These are phyloP conservation scores for Crinitomyces ghanaensis DNA, from an alignment of 805 yeast genomes.

Conservation along the genomic window DNA sequence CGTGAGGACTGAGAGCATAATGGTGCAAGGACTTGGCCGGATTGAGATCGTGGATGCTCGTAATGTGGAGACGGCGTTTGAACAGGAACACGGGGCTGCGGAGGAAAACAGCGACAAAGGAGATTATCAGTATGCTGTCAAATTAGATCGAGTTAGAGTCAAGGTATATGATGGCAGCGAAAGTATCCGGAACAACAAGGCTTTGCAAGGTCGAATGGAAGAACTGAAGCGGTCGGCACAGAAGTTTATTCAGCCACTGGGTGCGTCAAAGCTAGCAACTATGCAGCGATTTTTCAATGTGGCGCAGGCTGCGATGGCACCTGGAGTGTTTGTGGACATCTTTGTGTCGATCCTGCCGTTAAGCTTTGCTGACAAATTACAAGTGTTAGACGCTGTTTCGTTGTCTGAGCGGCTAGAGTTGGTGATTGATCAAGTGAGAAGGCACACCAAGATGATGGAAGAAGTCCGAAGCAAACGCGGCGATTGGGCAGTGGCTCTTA, in stretches of 20 bases:
- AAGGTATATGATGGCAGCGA: slow-evolving; percentile 4
- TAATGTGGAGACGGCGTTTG: slow-evolving; percentile 11
- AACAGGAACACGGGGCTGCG: too few relatives aligned
- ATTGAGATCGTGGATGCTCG: background rate
- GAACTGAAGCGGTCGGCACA: slow-evolving; percentile 8
- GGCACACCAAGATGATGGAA: background rate
- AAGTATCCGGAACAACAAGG: slow-evolving; percentile 1
- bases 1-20: slow-evolving; percentile 4
- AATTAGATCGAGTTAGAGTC: background rate
- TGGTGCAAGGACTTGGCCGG: too few relatives aligned
- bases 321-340: slow-evolving; percentile 26
- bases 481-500: slow-evolving; percentile 1
- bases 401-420: slow-evolving; percentile 20
- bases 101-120: slow-evolving; percentile 1
- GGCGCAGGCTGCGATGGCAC: slow-evolving; percentile 9
- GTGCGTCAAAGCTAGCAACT: slow-evolving; percentile 6
- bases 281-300: slow-evolving; percentile 8
- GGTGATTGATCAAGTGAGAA: slow-evolving; percentile 14
- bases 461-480: slow-evolving; percentile 1
- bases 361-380: slow-evolving; percentile 20
- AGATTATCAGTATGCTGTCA: too few relatives aligned
- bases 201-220: slow-evolving; percentile 6
- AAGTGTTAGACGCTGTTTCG: slow-evolving; percentile 19
- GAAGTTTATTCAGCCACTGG: slow-evolving; percentile 8
- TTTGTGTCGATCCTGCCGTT: slow-evolving; percentile 27